phyloP scores from a whole-genome alignment of 2,329 filamentous ascomycete species.

The Huntiella savannae region DNA sequence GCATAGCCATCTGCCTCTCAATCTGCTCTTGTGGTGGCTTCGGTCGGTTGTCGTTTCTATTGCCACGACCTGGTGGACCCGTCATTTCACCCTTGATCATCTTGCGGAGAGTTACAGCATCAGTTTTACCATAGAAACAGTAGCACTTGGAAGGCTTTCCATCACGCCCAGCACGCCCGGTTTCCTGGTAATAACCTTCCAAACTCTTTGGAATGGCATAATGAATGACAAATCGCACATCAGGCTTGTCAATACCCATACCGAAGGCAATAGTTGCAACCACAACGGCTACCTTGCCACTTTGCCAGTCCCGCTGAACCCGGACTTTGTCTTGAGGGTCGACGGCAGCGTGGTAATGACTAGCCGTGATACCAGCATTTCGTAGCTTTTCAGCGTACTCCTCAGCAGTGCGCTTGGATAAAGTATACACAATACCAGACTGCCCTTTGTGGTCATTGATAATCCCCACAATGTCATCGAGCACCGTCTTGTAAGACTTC shows the following conservation, averaged over 20 bases:
- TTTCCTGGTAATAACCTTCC: slow-evolving; percentile 97
- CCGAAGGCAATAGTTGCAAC: slow-evolving; percentile 97
- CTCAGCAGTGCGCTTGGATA: slow-evolving; percentile 72
- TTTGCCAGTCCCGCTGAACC: slow-evolving; percentile 70
- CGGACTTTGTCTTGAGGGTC: slow-evolving; percentile 44
- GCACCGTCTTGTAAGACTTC: slow-evolving; percentile 42
- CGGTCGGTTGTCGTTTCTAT: not conserved
- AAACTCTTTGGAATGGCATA: slow-evolving; percentile 83
- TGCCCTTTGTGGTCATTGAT: slow-evolving; percentile 48
- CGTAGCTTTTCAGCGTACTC: slow-evolving; percentile 53
- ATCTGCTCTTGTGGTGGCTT: slow-evolving; percentile 49
- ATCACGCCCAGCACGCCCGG: slow-evolving; percentile 82
- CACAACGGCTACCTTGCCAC: slow-evolving; percentile 62
- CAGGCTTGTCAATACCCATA: slow-evolving; percentile 98
- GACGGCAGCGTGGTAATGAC: slow-evolving; percentile 76
- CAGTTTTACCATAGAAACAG: slow-evolving; percentile 68
- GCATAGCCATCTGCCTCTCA: slow-evolving; percentile 65
- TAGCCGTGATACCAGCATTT: slow-evolving; percentile 47
- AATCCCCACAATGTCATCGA: slow-evolving; percentile 35
- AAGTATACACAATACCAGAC: slow-evolving; percentile 83
- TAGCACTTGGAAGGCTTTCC: slow-evolving; percentile 76
- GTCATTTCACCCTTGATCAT: slow-evolving; percentile 75
- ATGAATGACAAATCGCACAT: slow-evolving; percentile 93
- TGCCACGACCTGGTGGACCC: not conserved
- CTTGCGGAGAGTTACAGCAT: slow-evolving; percentile 52